Base-by-base conservation (phyloP, 441 rosid species). In the Mallotus repandus region DNA sequence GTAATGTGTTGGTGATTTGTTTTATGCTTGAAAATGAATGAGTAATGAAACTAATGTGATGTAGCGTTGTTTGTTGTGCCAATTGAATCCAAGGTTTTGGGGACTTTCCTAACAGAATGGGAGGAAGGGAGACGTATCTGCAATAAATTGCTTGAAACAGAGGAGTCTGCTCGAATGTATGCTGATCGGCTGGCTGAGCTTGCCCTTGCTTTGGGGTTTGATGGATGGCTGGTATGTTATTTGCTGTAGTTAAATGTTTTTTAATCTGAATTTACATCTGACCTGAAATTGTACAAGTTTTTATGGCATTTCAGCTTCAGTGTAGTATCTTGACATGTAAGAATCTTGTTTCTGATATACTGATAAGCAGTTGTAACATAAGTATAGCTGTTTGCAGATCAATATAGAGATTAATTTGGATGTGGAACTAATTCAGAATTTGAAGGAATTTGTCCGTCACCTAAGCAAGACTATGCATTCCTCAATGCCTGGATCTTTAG, bases 31-130 rank as follows among this genome's bases (percentile, higher is more conserved):
- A 5, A 35, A 56, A 10, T 49, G 55, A 52, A 54, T 62, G 73
- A 67, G 15, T 38, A 52, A 43, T 60, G 70, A 68, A 74, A 57
- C 66, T 25, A 74, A 15, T 61, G 25, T 57, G 29, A 21, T 29
- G 2, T 67, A 52, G 56, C 54, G 56, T 19, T 71, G 61, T 77
- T 68, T n/a, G 29, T 71, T 21, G 54, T 69, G 54, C 14, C 14
- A 12, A 19, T 61, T 85, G 85, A 56, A 72, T 75, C 22, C 57
- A 82, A 92, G 99, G 96, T 91, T 59, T 78, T 91, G 77, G 98
- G 98, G 78, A 95, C 98, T 58, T 92, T 92, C 83, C 89, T 95
- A 79, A 78, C 90, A 25, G 99, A 95, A 80, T 79, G 96, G 92
- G 92, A 86, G 50, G 90, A 84, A 82, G 98, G 98, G 25, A 81